Conservation (phyloP, 805 yeast species). For the Sugiyamaella chiloensis region DNA sequence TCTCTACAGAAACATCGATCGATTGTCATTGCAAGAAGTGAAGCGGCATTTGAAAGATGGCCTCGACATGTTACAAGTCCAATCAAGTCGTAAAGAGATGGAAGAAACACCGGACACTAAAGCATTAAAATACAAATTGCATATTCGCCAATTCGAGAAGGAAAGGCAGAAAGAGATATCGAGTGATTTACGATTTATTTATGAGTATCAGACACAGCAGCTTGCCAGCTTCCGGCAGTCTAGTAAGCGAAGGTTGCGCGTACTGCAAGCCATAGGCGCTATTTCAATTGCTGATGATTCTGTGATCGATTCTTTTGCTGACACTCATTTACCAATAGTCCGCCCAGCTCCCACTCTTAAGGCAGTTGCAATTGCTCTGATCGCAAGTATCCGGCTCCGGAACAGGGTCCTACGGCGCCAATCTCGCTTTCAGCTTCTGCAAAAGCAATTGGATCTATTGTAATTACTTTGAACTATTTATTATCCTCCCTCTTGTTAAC, state of each 20-base stretch:
- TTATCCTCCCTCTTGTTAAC: no score
- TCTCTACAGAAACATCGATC: background rate
- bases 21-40: background rate
- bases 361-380: slow-evolving; percentile 11
- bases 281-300: slow-evolving; percentile 9
- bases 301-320: background rate
- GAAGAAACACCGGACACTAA: no score
- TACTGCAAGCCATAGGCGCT: slow-evolving; percentile 10
- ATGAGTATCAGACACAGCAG: slow-evolving; percentile 8
- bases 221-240: slow-evolving; percentile 9
- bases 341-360: background rate
- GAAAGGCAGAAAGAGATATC: slow-evolving; percentile 9
- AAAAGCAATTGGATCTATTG: background rate
- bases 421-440: background rate
- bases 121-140: background rate
- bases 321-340: background rate
- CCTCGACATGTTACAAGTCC: background rate
- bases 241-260: slow-evolving; percentile 4
- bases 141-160: slow-evolving; percentile 8
- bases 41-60: no score
- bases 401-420: slow-evolving; percentile 4
- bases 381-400: slow-evolving; percentile 7
- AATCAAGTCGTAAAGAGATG: background rate
- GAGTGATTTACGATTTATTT: slow-evolving; percentile 12
- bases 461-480: no score